These are phyloP conservation scores for Pseudonitzschia pungens DNA, from an alignment of 108 stramenopile species.

Conservation along the genomic window DNA sequence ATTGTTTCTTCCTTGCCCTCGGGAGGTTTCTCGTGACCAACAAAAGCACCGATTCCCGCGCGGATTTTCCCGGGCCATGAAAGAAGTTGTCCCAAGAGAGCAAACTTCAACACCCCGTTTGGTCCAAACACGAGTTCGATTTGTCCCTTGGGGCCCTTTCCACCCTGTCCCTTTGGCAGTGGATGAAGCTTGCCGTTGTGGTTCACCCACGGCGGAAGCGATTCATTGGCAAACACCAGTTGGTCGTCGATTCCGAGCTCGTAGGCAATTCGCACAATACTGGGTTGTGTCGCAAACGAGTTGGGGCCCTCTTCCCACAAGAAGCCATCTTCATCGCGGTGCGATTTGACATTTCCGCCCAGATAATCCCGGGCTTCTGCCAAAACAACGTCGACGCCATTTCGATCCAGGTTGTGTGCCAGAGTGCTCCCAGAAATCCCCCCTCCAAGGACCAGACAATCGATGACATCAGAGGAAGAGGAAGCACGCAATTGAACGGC, in stretches of 20 bases:
- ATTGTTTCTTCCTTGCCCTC: conserved; percentile 89
- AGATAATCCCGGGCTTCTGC: conserved; percentile 81
- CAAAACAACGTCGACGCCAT: conserved; percentile 62
- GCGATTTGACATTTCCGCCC: conserved; percentile 93
- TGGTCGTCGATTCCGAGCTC: conserved; percentile 89
- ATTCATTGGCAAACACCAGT: conserved; percentile 90
- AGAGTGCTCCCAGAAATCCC: conserved; percentile 91
- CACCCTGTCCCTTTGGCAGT: conserved; percentile 85
- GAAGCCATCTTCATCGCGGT: conserved; percentile 78
- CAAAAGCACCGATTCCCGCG: conserved; percentile 91
- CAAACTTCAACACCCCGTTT: conserved; percentile 79
- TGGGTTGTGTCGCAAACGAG: conserved; percentile 87
- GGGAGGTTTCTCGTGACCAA: conserved; percentile 70
- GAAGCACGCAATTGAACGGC: not conserved
- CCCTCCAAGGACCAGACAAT: conserved; percentile 89
- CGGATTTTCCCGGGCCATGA: conserved; percentile 95
- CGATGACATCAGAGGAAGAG: conserved; percentile 31
- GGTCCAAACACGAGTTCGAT: conserved; percentile 79
- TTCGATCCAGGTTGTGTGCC: conserved; percentile 79
- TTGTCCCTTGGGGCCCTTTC: conserved; percentile 79
- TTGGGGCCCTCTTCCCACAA: conserved; percentile 97
- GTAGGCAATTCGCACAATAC: conserved; percentile 84
- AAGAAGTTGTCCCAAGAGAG: conserved; percentile 68
- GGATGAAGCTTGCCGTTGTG: conserved; percentile 89
- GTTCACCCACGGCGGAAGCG: conserved; percentile 85